Evolutionary conservation across 2,329 filamentous ascomycete species (phyloP).

Genomic region (Parastagonospora avenae): DNA sequence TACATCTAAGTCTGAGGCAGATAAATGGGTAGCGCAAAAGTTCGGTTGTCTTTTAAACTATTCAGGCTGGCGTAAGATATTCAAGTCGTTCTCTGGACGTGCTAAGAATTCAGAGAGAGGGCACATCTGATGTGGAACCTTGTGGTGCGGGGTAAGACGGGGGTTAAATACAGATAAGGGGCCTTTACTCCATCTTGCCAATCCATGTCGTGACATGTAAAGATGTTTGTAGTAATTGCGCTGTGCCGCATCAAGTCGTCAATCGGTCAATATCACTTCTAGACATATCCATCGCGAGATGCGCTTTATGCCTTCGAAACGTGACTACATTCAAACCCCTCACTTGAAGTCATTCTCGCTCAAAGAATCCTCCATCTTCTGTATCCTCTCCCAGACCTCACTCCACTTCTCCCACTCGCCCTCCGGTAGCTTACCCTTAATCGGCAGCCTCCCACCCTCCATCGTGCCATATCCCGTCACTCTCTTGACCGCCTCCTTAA

Average conservation of each 20-base stretch:
- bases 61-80: too few species aligned
- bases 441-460: conserved; percentile 64
- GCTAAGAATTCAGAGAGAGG: too few species aligned
- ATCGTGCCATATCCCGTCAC: conserved; percentile 64
- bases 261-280: too few species aligned
- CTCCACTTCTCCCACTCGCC: conserved; percentile 60
- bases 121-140: too few species aligned
- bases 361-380: conserved; percentile 39
- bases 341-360: conserved; percentile 4
- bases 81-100: too few species aligned
- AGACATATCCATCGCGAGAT: too few species aligned
- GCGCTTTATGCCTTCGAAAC: neutral
- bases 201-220: too few species aligned
- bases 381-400: conserved; percentile 36
- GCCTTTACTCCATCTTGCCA: neutral
- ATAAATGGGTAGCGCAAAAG: too few species aligned
- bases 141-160: neutral
- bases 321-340: neutral
- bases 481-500: conserved; percentile 67
- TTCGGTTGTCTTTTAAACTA: too few species aligned
- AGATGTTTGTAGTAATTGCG: too few species aligned
- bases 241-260: too few species aligned
- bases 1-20: too few species aligned
- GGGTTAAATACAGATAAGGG: neutral
- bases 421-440: conserved; percentile 63